These are phyloP conservation scores for Oleoguttula mirabilis DNA, from an alignment of 495 filamentous ascomycete genomes.

Conservation along the genomic window DNA sequence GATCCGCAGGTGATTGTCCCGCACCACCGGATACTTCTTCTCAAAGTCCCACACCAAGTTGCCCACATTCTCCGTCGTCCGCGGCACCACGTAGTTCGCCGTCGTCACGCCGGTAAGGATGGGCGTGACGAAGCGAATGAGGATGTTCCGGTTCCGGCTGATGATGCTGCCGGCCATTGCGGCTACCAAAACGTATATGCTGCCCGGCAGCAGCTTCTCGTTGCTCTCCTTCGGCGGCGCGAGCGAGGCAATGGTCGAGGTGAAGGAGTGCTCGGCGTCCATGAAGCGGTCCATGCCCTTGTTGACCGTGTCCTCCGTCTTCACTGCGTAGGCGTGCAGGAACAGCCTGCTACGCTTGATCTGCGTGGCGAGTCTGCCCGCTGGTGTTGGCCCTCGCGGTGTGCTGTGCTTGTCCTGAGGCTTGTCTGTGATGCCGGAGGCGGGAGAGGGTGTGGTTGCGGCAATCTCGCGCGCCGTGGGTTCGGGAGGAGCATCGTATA, in stretches of 20 bases:
- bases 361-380: conserved; percentile 78
- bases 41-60: conserved; percentile 82
- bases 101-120: conserved; percentile 29
- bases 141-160: conserved; percentile 67
- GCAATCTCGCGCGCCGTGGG: conserved; percentile 25
- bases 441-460: conserved; percentile 24
- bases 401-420: conserved; percentile 14
- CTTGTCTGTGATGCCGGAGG: conserved; percentile 18
- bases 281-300: conserved; percentile 59
- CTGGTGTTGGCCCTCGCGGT: conserved; percentile 47
- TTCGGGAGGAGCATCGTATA: conserved; percentile 52
- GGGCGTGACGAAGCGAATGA: conserved; percentile 58
- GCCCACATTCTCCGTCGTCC: conserved; percentile 61
- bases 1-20: conserved; percentile 59
- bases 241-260: conserved; percentile 71
- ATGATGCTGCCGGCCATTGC: conserved; percentile 88
- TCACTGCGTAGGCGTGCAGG: conserved; percentile 58
- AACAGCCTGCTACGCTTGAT: conserved; percentile 70
- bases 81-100: conserved; percentile 30
- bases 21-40: conserved; percentile 66
- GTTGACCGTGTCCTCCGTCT: conserved; percentile 69
- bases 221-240: conserved; percentile 69
- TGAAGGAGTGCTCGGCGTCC: conserved; percentile 68
- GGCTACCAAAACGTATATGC: conserved; percentile 79
- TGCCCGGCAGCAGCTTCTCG: conserved; percentile 74